Evolutionary conservation across 2,329 filamentous ascomycete species (phyloP).

Genomic region (Sarocladium strictum): DNA sequence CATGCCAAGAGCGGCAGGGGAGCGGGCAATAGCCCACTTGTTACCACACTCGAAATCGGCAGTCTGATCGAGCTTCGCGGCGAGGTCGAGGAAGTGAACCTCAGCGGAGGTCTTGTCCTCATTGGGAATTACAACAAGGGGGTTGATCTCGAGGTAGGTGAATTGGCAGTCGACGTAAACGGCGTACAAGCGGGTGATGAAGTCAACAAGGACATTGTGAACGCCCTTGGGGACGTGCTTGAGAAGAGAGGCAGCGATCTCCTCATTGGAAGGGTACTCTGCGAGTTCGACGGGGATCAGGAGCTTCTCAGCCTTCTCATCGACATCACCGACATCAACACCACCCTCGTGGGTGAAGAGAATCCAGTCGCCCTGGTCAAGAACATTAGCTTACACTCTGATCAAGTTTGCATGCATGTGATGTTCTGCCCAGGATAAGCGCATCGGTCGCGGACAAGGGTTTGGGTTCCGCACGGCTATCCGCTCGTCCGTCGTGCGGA

Average conservation of each 20-base stretch:
- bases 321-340: conserved; percentile 98
- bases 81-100: conserved; percentile 96
- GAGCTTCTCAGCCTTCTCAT: conserved; percentile 97
- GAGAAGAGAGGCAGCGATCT: conserved; percentile 78
- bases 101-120: conserved; percentile 84
- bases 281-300: conserved; percentile 92
- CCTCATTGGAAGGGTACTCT: conserved; percentile 91
- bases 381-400: background rate
- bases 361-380: conserved; percentile 88
- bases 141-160: conserved; percentile 99
- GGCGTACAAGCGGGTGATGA: conserved; percentile 96
- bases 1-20: conserved; percentile 80
- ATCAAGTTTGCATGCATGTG: background rate
- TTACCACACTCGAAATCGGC: conserved; percentile 98
- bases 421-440: background rate
- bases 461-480: conserved; percentile 26
- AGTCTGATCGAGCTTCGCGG: conserved; percentile 97
- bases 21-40: conserved; percentile 96
- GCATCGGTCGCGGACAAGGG: conserved; percentile 3
- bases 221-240: conserved; percentile 92
- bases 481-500: conserved; percentile 28
- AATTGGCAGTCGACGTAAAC: conserved; percentile 99
- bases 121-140: conserved; percentile 95
- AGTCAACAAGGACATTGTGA: conserved; percentile 98
- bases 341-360: conserved; percentile 99